A percentile compares a stretch with the other conserved stretches of the same genome.
Evolutionary conservation across 768 basidiomycete species (phyloP).

Genomic region (Xerocomus spinulosus): DNA sequence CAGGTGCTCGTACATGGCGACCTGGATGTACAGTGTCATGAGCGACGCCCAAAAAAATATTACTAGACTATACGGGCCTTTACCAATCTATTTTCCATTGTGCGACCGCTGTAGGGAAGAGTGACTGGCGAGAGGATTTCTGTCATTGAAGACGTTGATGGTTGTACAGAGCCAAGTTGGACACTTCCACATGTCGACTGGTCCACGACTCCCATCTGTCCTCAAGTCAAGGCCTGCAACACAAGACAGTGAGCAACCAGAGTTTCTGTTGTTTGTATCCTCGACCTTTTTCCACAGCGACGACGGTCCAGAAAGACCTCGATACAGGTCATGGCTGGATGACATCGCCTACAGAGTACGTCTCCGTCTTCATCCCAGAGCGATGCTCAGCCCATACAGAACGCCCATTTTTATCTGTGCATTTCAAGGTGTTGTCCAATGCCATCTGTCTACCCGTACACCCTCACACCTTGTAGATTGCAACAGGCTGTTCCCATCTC

Average conservation of each 20-base stretch:
- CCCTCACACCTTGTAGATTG: slow-evolving; percentile 43
- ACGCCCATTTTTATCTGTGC: slow-evolving; percentile 82
- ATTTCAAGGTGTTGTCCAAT: slow-evolving; percentile 41
- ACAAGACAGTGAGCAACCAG: slow-evolving; percentile 26
- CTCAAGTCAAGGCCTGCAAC: slow-evolving; percentile 32
- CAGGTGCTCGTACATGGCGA: slow-evolving; percentile 87
- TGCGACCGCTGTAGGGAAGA: slow-evolving; percentile 33
- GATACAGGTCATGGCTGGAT: slow-evolving; percentile 51
- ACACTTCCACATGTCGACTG: slow-evolving; percentile 11
- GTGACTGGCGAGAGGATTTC: slow-evolving; percentile 23
- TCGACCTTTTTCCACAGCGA: slow-evolving; percentile 31
- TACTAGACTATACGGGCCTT: slow-evolving; percentile 38
- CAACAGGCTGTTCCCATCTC: slow-evolving; percentile 65
- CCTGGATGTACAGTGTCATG: slow-evolving; percentile 41
- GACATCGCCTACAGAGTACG: slow-evolving; percentile 64
- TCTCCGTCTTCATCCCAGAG: slow-evolving; percentile 8
- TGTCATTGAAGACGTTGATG: no score
- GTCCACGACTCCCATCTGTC: slow-evolving; percentile 31
- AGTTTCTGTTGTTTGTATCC: not conserved
- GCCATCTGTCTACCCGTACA: not conserved
- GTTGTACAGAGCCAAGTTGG: no score
- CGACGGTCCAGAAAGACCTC: slow-evolving; percentile 53
- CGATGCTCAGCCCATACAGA: slow-evolving; percentile 33
- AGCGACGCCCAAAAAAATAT: not conserved
- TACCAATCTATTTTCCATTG: slow-evolving; percentile 45